phyloP scores from a whole-genome alignment of 495 filamentous ascomycete species.

The Penicillium pancosmium region DNA sequence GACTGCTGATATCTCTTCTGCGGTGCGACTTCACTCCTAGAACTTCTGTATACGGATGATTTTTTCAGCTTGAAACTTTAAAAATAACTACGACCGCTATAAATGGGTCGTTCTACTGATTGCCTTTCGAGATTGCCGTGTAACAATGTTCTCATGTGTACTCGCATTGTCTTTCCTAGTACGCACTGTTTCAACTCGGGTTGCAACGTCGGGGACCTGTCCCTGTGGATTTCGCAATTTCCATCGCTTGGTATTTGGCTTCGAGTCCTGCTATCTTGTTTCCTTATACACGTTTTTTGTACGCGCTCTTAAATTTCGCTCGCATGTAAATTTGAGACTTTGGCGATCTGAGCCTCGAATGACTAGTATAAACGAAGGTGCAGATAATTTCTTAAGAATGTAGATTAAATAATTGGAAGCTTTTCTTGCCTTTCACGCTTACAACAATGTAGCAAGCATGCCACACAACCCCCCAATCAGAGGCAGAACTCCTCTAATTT shows the following conservation, averaged over 20 bases:
- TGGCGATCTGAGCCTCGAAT: not conserved
- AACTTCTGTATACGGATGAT: not conserved
- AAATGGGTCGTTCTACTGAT: not conserved
- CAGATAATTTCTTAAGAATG: not conserved
- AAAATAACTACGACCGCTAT: not conserved
- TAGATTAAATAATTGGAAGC: not conserved
- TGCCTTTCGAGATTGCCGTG: not conserved
- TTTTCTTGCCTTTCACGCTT: not conserved
- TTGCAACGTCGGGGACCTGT: slow-evolving; percentile 1
- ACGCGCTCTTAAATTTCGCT: too few species aligned
- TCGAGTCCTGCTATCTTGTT: too few species aligned
- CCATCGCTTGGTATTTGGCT: too few species aligned
- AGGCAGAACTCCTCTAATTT: slow-evolving; percentile 37
- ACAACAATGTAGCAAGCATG: slow-evolving; percentile 15
- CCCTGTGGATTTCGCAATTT: not conserved
- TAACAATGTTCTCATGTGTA: not conserved
- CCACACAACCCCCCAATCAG: slow-evolving; percentile 29
- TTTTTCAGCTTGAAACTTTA: not conserved
- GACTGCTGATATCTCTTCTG: not conserved
- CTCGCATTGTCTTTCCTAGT: not conserved
- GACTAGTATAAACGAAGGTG: not conserved
- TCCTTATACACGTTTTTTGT: too few species aligned
- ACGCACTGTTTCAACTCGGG: not conserved
- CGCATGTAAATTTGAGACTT: not conserved
- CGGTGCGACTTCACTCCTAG: not conserved